phyloP scores from a whole-genome alignment of 495 filamentous ascomycete species.

The Viridothelium virens region DNA sequence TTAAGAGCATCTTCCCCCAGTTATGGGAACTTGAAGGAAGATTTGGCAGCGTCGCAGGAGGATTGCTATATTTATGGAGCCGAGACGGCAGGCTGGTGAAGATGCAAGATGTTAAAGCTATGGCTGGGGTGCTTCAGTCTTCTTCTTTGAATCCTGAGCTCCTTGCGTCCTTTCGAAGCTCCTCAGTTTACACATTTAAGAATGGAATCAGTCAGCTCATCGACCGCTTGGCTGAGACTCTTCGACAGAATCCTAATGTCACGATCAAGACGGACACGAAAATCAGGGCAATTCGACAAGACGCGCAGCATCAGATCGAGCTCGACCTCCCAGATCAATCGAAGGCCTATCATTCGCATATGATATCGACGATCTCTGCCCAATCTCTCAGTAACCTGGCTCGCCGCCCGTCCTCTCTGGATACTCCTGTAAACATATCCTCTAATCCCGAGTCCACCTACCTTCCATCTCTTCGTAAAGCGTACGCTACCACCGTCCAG shows the following conservation, averaged over 20 bases:
- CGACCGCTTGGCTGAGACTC: conserved; percentile 39
- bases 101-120: conserved; percentile 24
- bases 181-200: conserved; percentile 54
- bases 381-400: conserved; percentile 36
- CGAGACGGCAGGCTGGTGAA: conserved; percentile 18
- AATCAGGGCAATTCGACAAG: conserved; percentile 30
- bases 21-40: conserved; percentile 46
- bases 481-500: conserved; percentile 71
- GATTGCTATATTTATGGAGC: conserved; percentile 14
- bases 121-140: conserved; percentile 21
- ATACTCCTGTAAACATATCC: background rate
- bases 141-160: conserved; percentile 27
- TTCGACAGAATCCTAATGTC: conserved; percentile 45
- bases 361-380: conserved; percentile 63
- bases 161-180: conserved; percentile 22
- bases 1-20: conserved; percentile 50
- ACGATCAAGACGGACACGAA: conserved; percentile 42
- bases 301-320: background rate
- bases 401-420: background rate
- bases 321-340: conserved; percentile 10
- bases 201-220: conserved; percentile 51
- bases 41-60: conserved; percentile 33
- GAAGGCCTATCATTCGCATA: conserved; percentile 48
- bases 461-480: conserved; percentile 39
- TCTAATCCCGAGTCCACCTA: conserved; percentile 22